Percentiles rank a stretch among this genome's conserved stretches.
These are phyloP conservation scores for Coemansia sp. DNA, from an alignment of 192 early-diverging fungal genomes.

Conservation along the genomic window DNA sequence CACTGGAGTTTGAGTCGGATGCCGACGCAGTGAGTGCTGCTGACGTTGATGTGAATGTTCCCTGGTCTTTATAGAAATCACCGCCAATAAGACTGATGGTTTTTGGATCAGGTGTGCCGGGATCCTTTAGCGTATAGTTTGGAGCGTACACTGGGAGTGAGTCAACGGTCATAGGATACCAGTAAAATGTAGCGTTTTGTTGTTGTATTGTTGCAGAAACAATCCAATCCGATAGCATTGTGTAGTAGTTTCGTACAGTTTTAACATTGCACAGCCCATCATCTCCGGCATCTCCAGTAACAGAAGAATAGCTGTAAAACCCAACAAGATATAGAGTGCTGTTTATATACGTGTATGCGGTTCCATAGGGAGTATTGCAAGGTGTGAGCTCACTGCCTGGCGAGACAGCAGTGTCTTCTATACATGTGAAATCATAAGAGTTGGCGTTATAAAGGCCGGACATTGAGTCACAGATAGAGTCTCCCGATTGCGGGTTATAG, in stretches of 20 bases:
- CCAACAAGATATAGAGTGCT: constrained; percentile 20
- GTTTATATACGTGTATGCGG: constrained; percentile 12
- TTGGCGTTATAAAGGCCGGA: constrained; percentile 27
- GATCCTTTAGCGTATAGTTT: constrained; percentile 1
- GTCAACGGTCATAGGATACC: neutral
- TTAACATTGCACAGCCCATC: constrained; percentile 14
- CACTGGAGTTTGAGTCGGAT: neutral
- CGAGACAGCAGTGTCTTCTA: neutral
- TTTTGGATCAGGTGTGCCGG: neutral
- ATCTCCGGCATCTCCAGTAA: constrained; percentile 5
- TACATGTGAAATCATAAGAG: constrained; percentile 14
- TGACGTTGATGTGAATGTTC: neutral
- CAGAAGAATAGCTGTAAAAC: constrained; percentile 20
- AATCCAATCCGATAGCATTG: constrained; percentile 24
- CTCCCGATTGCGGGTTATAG: neutral
- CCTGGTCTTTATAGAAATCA: constrained; percentile 7
- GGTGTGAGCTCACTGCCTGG: neutral
- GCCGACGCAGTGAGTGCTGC: neutral
- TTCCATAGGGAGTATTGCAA: constrained; percentile 20
- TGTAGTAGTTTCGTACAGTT: constrained; percentile 21
- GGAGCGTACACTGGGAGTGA: neutral
- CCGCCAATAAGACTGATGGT: neutral
- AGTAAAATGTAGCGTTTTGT: neutral
- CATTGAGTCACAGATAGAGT: constrained; percentile 7
- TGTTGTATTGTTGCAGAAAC: constrained; percentile 8